These are phyloP conservation scores for Saprolegnia parasitica DNA, from an alignment of 352 stramenopile species.

Conservation along the genomic window DNA sequence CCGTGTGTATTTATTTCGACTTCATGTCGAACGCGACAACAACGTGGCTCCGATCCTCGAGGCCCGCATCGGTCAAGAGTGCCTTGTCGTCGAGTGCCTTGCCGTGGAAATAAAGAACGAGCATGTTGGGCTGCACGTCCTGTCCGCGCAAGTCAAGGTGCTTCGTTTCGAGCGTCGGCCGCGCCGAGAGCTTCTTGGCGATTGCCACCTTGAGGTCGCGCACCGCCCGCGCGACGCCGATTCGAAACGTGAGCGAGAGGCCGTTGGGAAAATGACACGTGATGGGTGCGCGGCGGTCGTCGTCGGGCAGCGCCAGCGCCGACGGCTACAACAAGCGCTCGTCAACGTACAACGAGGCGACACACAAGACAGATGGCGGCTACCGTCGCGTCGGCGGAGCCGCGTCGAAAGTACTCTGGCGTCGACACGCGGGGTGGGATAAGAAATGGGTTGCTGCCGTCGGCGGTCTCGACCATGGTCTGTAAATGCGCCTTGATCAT, in stretches of 20 bases:
- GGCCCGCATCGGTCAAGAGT: not conserved
- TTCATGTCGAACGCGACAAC: not conserved
- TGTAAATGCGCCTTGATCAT: not conserved
- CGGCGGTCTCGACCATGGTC: not conserved
- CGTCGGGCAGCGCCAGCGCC: not conserved
- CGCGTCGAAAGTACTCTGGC: not conserved
- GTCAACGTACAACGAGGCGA: no score
- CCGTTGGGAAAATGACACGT: constrained; percentile 1
- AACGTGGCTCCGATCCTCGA: constrained; percentile 2
- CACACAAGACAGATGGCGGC: no score
- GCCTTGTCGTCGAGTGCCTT: not conserved
- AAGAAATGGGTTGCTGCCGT: not conserved
- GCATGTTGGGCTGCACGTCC: not conserved
- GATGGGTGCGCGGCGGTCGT: constrained; percentile 3
- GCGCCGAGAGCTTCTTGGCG: constrained; percentile 17
- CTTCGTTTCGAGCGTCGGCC: not conserved
- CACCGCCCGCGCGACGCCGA: not conserved
- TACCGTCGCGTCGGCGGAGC: not conserved
- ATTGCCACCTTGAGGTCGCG: constrained; percentile 8
- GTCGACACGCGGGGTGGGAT: not conserved
- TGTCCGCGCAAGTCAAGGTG: not conserved
- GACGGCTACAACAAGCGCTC: not conserved
- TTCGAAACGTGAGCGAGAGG: constrained; percentile 7
- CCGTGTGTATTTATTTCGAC: no score
- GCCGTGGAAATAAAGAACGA: constrained; percentile 9